A percentile compares a stretch with the other conserved stretches of the same genome.
Conservation (phyloP, 1,139 yeast genomes). For the Meyerozyma smithsonii region DNA sequence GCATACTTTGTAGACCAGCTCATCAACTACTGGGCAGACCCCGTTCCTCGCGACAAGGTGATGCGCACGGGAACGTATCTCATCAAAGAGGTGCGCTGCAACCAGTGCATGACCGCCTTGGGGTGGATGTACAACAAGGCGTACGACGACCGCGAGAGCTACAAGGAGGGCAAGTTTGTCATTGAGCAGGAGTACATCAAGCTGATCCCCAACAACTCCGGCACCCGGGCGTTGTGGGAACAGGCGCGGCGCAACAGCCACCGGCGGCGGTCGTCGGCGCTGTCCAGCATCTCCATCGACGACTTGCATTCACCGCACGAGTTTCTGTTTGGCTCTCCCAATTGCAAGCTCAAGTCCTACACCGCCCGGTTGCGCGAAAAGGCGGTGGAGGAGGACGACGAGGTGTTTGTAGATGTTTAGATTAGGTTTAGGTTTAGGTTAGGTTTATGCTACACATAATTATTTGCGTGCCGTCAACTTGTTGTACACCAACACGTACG, state of each 20-base stretch:
- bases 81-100: constrained; percentile 61
- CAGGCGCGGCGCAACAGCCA: constrained; percentile 25
- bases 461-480: constrained; percentile 51
- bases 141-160: constrained; percentile 49
- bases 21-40: constrained; percentile 36
- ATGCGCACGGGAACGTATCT: constrained; percentile 74
- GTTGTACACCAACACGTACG: constrained; percentile 83
- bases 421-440: background rate
- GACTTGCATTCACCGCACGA: constrained; percentile 4
- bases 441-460: constrained; percentile 1
- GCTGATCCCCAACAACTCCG: constrained; percentile 23
- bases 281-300: constrained; percentile 9
- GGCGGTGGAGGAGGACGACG: constrained; percentile 21
- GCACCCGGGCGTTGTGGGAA: constrained; percentile 22
- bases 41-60: constrained; percentile 27
- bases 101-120: constrained; percentile 54
- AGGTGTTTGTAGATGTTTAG: constrained; percentile 24
- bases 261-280: constrained; percentile 18
- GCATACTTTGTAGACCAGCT: constrained; percentile 49
- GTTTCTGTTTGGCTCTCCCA: constrained; percentile 1
- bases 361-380: constrained; percentile 17
- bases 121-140: constrained; percentile 82
- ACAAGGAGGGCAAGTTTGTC: constrained; percentile 77
- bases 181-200: constrained; percentile 46
- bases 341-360: constrained; percentile 7